Percentiles rank a stretch among this genome's conserved stretches.
These are phyloP conservation scores for Fusarium torulosum DNA, from an alignment of 2,329 filamentous ascomycete genomes.

Conservation along the genomic window DNA sequence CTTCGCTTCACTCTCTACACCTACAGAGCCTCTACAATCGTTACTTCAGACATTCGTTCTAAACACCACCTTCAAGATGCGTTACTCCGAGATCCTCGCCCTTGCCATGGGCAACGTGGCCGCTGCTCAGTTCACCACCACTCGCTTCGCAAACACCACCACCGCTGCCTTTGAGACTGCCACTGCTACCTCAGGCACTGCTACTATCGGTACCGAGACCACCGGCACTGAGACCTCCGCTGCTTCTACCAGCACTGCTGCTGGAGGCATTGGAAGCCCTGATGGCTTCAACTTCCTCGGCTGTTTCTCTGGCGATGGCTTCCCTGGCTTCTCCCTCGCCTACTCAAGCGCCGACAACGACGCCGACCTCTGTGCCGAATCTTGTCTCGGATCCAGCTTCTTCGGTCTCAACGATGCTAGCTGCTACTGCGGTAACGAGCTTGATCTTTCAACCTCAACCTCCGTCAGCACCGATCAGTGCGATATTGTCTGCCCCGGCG, in stretches of 20 bases:
- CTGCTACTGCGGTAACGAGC: constrained; percentile 49
- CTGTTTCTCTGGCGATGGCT: constrained; percentile 44
- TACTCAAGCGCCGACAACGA: constrained; percentile 23
- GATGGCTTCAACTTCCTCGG: constrained; percentile 45
- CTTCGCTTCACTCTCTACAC: constrained; percentile 48
- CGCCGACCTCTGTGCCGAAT: constrained; percentile 41
- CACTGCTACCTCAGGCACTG: background rate
- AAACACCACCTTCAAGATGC: constrained; percentile 46
- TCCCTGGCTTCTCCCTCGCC: constrained; percentile 42
- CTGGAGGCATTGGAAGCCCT: constrained; percentile 14
- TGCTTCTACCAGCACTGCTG: constrained; percentile 16
- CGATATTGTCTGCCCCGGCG: constrained; percentile 48
- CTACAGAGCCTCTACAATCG: constrained; percentile 45
- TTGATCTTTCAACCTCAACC: constrained; percentile 19
- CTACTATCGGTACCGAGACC: background rate
- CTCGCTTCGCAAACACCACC: constrained; percentile 13
- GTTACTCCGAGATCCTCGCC: constrained; percentile 47
- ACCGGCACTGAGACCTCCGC: constrained; percentile 6
- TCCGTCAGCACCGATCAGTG: constrained; percentile 39
- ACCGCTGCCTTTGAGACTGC: constrained; percentile 3
- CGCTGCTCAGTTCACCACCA: constrained; percentile 39
- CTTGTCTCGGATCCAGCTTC: constrained; percentile 42
- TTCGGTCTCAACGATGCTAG: constrained; percentile 42
- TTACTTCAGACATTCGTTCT: constrained; percentile 42
- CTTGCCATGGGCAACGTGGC: constrained; percentile 49